Conservation (phyloP, 192 early-diverging fungal genomes). For the Chytriomyces confervae region DNA sequence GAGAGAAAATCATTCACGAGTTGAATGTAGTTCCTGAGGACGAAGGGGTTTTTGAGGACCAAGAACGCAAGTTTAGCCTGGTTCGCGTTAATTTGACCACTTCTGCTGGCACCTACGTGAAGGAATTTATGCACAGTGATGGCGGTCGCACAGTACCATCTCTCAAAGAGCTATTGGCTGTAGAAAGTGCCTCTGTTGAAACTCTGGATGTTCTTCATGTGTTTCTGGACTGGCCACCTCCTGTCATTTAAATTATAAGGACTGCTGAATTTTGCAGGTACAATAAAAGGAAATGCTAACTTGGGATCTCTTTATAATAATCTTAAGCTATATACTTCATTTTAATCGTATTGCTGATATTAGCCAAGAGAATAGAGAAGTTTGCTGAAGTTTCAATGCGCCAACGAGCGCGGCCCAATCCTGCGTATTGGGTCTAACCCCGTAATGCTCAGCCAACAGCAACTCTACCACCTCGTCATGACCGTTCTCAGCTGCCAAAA, state of each 20-base stretch:
- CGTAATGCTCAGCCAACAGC: neutral
- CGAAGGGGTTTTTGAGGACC: neutral
- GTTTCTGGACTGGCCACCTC: conserved; percentile 83
- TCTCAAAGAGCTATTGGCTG: conserved; percentile 62
- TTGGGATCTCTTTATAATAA: too few relatives aligned
- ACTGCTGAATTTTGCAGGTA: too few relatives aligned
- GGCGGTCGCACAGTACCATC: conserved; percentile 81
- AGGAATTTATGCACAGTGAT: conserved; percentile 97
- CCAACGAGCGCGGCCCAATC: too few relatives aligned
- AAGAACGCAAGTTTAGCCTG: conserved; percentile 7
- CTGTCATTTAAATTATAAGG: too few relatives aligned
- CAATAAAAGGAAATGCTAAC: too few relatives aligned
- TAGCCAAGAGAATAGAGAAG: too few relatives aligned
- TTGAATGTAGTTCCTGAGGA: conserved; percentile 31
- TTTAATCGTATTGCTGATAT: too few relatives aligned
- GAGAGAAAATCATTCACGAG: conserved; percentile 52
- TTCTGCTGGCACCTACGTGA: conserved; percentile 89
- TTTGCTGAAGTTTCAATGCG: too few relatives aligned
- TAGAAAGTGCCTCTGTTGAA: conserved; percentile 73
- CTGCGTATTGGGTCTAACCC: neutral
- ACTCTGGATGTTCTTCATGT: conserved; percentile 87
- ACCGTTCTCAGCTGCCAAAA: neutral
- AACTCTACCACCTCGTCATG: neutral
- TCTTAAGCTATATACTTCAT: too few relatives aligned
- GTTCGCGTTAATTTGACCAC: conserved; percentile 74